Evolutionary conservation across 768 basidiomycete species (phyloP).

Genomic region (Clavaria fumosa): DNA sequence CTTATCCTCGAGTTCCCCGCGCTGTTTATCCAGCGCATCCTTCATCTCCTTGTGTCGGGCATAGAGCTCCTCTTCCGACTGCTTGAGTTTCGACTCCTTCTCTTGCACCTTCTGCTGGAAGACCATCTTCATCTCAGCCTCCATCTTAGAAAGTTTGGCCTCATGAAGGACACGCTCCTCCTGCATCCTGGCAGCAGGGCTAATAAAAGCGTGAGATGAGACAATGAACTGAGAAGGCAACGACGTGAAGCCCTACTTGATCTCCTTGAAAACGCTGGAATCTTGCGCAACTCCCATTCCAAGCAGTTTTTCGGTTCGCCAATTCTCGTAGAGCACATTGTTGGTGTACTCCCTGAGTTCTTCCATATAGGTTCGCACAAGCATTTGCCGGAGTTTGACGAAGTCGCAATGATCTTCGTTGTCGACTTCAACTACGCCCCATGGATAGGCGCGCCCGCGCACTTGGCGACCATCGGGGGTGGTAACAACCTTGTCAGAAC

Average conservation of each 20-base stretch:
- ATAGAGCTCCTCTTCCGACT: constrained; percentile 97
- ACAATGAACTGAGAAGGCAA: background rate
- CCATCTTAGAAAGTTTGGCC: constrained; percentile 97
- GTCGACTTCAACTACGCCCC: constrained; percentile 99
- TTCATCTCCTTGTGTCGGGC: constrained; percentile 99
- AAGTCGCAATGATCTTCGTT: constrained; percentile 99
- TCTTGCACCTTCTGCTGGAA: constrained; percentile 99
- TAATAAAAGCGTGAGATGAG: constrained; percentile 20
- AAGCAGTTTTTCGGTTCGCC: constrained; percentile 89
- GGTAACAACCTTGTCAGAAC: constrained; percentile 70
- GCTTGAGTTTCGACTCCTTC: constrained; percentile 97
- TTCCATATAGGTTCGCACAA: constrained; percentile 98
- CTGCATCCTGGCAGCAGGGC: constrained; percentile 89
- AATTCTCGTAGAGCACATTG: constrained; percentile 92
- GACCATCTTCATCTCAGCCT: constrained; percentile 99
- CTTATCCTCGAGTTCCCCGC: constrained; percentile 92
- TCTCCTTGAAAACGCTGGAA: constrained; percentile 95
- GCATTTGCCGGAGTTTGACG: constrained; percentile 98
- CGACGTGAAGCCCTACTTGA: constrained; percentile 67
- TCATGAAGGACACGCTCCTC: constrained; percentile 95
- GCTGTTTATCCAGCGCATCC: constrained; percentile 95
- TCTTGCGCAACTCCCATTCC: constrained; percentile 99
- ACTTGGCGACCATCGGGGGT: constrained; percentile 84
- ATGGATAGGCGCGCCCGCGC: constrained; percentile 91
- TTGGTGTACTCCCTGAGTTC: constrained; percentile 96